Conservation (phyloP, 2,329 filamentous ascomycete species). For the Penicillium sp. region DNA sequence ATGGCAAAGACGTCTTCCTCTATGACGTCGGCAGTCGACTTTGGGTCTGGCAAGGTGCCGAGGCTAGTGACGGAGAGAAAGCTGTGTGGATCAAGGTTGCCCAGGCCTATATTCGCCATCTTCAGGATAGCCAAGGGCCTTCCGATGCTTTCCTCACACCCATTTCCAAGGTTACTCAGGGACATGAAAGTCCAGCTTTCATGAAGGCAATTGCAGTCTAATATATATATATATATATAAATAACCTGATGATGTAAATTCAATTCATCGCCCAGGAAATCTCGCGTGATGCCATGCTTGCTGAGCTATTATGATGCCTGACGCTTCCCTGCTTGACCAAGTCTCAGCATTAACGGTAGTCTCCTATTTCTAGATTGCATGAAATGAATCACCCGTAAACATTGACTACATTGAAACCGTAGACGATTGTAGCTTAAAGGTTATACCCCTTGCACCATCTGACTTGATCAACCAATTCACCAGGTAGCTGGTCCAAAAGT, state of each 20-base stretch:
- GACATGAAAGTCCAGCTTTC: conserved; percentile 31
- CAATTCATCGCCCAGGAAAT: neutral
- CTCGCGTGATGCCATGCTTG: too few species aligned
- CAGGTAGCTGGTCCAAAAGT: conserved; percentile 17
- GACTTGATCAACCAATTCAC: neutral
- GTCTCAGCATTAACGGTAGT: too few species aligned
- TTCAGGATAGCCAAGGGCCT: conserved; percentile 23
- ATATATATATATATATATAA: conserved; percentile 1
- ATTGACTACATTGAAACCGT: neutral
- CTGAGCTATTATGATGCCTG: too few species aligned
- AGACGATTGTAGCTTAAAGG: neutral
- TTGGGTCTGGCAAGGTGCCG: conserved; percentile 67
- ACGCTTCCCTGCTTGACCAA: neutral
- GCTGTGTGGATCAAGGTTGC: conserved; percentile 54
- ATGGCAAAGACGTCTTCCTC: conserved; percentile 63
- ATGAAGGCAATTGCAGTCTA: conserved; percentile 25
- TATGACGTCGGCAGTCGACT: conserved; percentile 59
- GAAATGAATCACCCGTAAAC: too few species aligned
- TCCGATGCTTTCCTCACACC: conserved; percentile 27
- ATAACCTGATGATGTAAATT: neutral
- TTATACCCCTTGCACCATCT: too few species aligned
- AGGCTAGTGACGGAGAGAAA: conserved; percentile 61
- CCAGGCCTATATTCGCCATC: conserved; percentile 29
- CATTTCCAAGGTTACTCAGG: conserved; percentile 32
- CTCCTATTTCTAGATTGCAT: too few species aligned